Evolutionary conservation across 345 rosid species (phyloP).

Genomic region (Limnanthes douglasii): DNA sequence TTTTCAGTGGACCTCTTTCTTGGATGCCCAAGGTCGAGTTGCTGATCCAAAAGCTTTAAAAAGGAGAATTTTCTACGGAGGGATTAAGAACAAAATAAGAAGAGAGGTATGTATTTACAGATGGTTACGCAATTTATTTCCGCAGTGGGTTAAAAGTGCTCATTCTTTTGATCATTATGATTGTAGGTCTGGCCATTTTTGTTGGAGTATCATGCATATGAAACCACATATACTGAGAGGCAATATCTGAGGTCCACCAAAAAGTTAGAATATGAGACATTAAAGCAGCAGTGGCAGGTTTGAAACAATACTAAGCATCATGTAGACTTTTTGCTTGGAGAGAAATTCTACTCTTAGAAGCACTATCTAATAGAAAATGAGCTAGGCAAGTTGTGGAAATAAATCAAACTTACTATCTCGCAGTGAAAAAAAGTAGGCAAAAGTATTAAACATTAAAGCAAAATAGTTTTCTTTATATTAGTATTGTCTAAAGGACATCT

Average conservation of each 20-base stretch:
- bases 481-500: too few species aligned
- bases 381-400: too few species aligned
- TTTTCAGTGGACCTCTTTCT: constrained; percentile 45
- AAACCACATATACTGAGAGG: constrained; percentile 60
- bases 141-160: constrained; percentile 3
- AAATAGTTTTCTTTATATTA: too few species aligned
- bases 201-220: constrained; percentile 49
- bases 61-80: constrained; percentile 60
- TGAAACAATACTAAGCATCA: too few species aligned
- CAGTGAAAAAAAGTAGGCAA: too few species aligned
- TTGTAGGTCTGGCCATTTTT: constrained; percentile 51
- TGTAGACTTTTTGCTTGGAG: too few species aligned
- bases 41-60: constrained; percentile 35
- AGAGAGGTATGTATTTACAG: constrained; percentile 33
- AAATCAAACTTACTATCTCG: too few species aligned
- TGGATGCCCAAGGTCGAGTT: constrained; percentile 56
- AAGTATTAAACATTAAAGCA: too few species aligned
- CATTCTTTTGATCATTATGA: too few species aligned
- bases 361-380: too few species aligned
- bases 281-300: constrained; percentile 71
- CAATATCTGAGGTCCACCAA: constrained; percentile 28
- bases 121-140: not conserved
- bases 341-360: too few species aligned
- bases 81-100: constrained; percentile 39
- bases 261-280: constrained; percentile 44